Conservation (phyloP, 306 rosid genomes). For the Elaeagnus macrophylla region DNA sequence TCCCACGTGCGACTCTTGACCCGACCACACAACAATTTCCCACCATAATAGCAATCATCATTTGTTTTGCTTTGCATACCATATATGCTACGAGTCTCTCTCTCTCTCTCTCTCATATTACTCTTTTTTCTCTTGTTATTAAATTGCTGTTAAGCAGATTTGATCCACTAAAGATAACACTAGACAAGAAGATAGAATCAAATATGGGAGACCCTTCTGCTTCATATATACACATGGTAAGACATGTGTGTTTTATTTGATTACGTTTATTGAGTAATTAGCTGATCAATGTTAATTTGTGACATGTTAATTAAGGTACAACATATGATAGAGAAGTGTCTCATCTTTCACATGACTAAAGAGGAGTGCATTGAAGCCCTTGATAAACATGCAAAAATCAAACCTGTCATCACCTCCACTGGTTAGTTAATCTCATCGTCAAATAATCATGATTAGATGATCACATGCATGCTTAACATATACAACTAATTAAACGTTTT, state of each 20-base stretch:
- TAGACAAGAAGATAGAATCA: not conserved
- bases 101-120: too few species aligned
- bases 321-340: conserved; percentile 87
- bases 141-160: too few species aligned
- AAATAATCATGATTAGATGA: too few species aligned
- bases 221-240: conserved; percentile 87
- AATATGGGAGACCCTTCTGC: conserved; percentile 80
- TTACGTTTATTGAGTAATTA: too few species aligned
- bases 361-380: conserved; percentile 96
- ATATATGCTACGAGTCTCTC: too few species aligned
- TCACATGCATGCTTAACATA: too few species aligned
- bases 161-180: too few species aligned
- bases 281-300: conserved; percentile 7
- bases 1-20: conserved; percentile 83
- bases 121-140: too few species aligned
- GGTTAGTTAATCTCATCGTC: too few species aligned
- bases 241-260: too few species aligned
- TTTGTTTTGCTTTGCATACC: not conserved
- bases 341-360: conserved; percentile 73
- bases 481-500: too few species aligned
- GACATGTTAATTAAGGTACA: conserved; percentile 49
- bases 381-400: conserved; percentile 73
- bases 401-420: conserved; percentile 80
- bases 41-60: too few species aligned
- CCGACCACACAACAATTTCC: conserved; percentile 36